phyloP scores from a whole-genome alignment of 306 rosid genomes.

The Prunus salicina region DNA sequence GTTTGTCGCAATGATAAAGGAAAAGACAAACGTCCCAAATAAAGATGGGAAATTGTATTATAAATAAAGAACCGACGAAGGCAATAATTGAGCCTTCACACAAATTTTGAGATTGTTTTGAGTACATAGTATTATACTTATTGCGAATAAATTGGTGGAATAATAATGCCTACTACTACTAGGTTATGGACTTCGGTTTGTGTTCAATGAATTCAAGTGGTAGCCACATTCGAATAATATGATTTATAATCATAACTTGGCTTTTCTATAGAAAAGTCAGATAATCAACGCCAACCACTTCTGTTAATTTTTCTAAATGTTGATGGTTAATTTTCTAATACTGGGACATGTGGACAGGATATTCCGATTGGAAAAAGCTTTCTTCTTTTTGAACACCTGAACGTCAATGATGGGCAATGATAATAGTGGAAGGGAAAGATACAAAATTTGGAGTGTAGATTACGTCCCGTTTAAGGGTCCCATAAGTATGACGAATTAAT shows the following conservation, averaged over 20 bases:
- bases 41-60: neutral
- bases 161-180: neutral
- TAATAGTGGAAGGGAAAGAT: neutral
- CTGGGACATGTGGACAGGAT: neutral
- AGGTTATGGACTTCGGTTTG: neutral
- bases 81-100: neutral
- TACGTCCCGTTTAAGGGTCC: neutral
- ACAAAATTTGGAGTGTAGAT: neutral
- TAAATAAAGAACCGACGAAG: neutral
- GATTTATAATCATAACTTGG: neutral
- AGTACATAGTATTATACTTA: neutral
- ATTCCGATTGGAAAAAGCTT: neutral
- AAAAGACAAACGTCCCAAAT: neutral
- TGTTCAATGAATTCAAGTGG: neutral
- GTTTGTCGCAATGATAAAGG: neutral
- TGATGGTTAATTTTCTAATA: neutral
- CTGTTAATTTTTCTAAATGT: neutral
- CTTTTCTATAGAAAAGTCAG: neutral
- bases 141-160: neutral
- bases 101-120: no score
- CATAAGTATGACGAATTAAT: neutral
- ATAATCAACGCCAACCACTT: neutral
- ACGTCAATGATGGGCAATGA: constrained; percentile 5
- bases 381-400: neutral
- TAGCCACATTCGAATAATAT: neutral